phyloP scores from a whole-genome alignment of 164 flowering plant species.

The Berberis thunbergii region DNA sequence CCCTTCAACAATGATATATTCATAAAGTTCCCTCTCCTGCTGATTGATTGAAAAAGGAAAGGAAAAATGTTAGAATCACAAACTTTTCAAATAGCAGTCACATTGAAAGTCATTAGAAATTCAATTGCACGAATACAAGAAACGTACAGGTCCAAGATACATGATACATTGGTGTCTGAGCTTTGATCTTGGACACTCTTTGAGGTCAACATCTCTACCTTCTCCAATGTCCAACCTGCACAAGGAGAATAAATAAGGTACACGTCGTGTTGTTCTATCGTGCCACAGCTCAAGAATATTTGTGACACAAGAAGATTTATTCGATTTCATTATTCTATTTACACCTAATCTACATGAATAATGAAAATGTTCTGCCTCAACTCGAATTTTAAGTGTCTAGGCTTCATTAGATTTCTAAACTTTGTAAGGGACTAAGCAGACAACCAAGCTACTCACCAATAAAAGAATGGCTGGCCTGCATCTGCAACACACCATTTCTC shows the following conservation, averaged over 20 bases:
- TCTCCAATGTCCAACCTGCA: conserved; percentile 88
- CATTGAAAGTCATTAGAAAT: background rate
- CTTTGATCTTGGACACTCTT: conserved; percentile 63
- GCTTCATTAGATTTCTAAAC: too few species aligned
- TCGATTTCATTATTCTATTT: too few species aligned
- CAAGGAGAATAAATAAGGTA: background rate
- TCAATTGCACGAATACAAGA: background rate
- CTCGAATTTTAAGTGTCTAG: too few species aligned
- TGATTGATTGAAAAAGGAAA: conserved; percentile 16
- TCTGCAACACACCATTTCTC: conserved; percentile 69
- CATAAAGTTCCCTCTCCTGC: conserved; percentile 79
- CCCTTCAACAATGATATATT: conserved; percentile 54
- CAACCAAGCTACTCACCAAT: conserved; percentile 47
- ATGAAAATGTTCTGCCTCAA: too few species aligned
- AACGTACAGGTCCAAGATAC: conserved; percentile 91
- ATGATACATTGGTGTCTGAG: conserved; percentile 72
- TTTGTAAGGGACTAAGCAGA: background rate
- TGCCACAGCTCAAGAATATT: too few species aligned
- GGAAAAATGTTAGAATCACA: background rate
- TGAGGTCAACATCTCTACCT: conserved; percentile 71
- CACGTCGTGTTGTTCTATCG: background rate
- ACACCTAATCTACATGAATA: too few species aligned
- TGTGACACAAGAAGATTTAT: too few species aligned
- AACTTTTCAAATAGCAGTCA: background rate
- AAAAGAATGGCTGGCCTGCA: conserved; percentile 92